Evolutionary conservation across 2,329 filamentous ascomycete genomes (phyloP).

Genomic region (Diaporthe humulicola): DNA sequence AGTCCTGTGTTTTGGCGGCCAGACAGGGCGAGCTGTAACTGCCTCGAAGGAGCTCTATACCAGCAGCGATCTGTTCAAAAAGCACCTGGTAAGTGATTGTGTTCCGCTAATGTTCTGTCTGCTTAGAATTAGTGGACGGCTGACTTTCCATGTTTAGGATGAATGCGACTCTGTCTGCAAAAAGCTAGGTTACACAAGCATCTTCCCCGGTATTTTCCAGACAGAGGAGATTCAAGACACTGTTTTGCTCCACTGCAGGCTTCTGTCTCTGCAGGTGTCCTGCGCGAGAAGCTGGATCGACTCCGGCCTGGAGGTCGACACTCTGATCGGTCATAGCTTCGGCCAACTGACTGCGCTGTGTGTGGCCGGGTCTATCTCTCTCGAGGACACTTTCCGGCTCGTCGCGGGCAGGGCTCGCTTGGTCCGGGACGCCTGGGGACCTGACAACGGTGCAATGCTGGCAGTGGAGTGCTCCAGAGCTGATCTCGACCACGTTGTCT

Average conservation of each 20-base stretch:
- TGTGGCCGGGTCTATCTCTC: slow-evolving; percentile 47
- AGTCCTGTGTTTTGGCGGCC: slow-evolving; percentile 55
- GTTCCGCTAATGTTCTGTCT: not conserved
- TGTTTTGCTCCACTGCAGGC: slow-evolving; percentile 50
- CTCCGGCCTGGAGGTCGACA: slow-evolving; percentile 47
- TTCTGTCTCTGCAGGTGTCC: slow-evolving; percentile 55
- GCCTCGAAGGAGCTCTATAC: slow-evolving; percentile 47
- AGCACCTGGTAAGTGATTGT: slow-evolving; percentile 46
- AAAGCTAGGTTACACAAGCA: slow-evolving; percentile 46
- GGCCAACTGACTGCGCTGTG: slow-evolving; percentile 53
- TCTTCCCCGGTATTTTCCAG: slow-evolving; percentile 50
- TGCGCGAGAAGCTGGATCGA: slow-evolving; percentile 52
- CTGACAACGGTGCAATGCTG: slow-evolving; percentile 51
- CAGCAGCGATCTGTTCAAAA: slow-evolving; percentile 44
- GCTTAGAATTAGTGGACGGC: not conserved
- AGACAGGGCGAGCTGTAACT: slow-evolving; percentile 47
- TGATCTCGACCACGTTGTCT: slow-evolving; percentile 12
- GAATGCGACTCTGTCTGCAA: slow-evolving; percentile 48
- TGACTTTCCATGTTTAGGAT: slow-evolving; percentile 36
- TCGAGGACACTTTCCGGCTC: slow-evolving; percentile 48
- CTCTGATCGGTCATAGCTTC: slow-evolving; percentile 54
- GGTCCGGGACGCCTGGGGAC: slow-evolving; percentile 49
- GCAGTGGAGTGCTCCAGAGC: slow-evolving; percentile 41
- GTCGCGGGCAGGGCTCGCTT: slow-evolving; percentile 49
- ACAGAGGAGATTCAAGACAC: slow-evolving; percentile 45